These are phyloP conservation scores for Suhomyces panamericanus DNA, from an alignment of 1,139 yeast genomes.

Conservation along the genomic window DNA sequence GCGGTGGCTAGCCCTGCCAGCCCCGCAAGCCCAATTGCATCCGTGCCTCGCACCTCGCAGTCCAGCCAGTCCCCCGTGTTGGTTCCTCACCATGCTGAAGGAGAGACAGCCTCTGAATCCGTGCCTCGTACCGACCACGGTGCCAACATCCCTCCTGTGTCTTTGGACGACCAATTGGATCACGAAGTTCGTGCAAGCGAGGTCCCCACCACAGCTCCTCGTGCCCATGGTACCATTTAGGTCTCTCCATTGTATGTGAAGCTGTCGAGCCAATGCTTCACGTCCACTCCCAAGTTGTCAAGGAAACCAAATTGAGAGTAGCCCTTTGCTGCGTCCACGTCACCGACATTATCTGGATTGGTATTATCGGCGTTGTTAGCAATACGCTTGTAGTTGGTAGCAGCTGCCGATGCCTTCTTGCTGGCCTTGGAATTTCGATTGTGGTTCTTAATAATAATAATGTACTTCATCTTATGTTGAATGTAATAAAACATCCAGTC, in stretches of 20 bases:
- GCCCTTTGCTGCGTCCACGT: slow-evolving; percentile 27
- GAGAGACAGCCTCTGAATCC: neutral
- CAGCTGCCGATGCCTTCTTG: slow-evolving; percentile 2
- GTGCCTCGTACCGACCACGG: neutral
- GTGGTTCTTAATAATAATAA: slow-evolving; percentile 40
- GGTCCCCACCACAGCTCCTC: neutral
- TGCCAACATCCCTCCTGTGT: neutral
- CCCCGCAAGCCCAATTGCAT: neutral
- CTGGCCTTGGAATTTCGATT: slow-evolving; percentile 24
- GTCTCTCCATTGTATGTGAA: slow-evolving; percentile 25
- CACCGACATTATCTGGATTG: slow-evolving; percentile 15
- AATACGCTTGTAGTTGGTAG: slow-evolving; percentile 3
- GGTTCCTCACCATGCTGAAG: neutral
- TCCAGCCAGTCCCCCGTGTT: neutral
- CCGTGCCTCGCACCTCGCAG: neutral
- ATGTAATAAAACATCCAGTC: slow-evolving; percentile 51
- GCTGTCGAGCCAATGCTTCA: slow-evolving; percentile 42
- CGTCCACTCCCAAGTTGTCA: slow-evolving; percentile 48
- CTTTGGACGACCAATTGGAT: neutral
- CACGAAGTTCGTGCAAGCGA: neutral
- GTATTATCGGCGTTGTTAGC: neutral
- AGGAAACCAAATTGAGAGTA: slow-evolving; percentile 39
- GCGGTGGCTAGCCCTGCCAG: neutral
- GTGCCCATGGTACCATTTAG: slow-evolving; percentile 7
- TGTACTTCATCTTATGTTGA: slow-evolving; percentile 30